These are phyloP conservation scores for Microsporum canis DNA, from an alignment of 2,329 filamentous ascomycete genomes.

Conservation along the genomic window DNA sequence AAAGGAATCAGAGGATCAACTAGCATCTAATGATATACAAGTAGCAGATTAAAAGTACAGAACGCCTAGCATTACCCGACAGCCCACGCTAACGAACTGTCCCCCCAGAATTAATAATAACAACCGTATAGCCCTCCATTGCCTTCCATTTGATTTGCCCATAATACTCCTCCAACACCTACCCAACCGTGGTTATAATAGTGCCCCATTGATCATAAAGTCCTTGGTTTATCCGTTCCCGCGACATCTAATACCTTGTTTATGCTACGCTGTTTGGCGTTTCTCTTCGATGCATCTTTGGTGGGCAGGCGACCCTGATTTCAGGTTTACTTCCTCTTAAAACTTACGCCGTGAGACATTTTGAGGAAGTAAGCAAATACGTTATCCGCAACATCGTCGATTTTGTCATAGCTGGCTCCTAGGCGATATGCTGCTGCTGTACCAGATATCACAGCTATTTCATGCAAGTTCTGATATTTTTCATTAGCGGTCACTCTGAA, in stretches of 20 bases:
- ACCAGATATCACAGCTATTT: constrained; percentile 58
- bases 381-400: constrained; percentile 25
- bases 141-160: neutral
- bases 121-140: neutral
- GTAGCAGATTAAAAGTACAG: neutral
- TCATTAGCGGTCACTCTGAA: neutral
- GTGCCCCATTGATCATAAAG: neutral
- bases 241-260: neutral
- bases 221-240: neutral
- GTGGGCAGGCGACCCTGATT: neutral
- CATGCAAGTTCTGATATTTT: constrained; percentile 41
- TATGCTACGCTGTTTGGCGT: neutral
- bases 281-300: neutral
- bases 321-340: neutral
- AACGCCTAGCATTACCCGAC: neutral
- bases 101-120: neutral
- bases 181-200: neutral
- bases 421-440: constrained; percentile 60
- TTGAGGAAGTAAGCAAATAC: constrained; percentile 25
- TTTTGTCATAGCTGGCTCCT: constrained; percentile 48
- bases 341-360: constrained; percentile 10
- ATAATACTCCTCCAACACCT: neutral
- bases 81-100: neutral
- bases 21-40: neutral
- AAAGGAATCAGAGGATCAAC: constrained; percentile 1